Evolutionary conservation across 257 asterid genomes (phyloP), one percentile per base, ranked within the genome.

Genomic region (Nicotiana attenuata): DNA sequence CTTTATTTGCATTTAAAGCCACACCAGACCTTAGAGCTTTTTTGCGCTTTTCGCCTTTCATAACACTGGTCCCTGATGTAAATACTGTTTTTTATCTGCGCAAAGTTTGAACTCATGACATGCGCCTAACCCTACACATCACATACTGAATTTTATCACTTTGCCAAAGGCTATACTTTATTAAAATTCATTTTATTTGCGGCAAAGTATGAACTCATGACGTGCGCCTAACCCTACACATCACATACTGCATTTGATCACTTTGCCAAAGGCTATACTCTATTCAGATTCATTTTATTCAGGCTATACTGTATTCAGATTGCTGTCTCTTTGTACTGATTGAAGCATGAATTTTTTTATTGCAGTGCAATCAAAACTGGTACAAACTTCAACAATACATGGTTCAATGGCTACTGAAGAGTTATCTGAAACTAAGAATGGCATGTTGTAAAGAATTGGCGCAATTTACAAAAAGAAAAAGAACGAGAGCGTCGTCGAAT

Each of bases 401-500:
- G 10, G 80, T 75, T 16, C 17, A 78, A 87, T 87, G 90, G 87
- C 73, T 8, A 68, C 79, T 20, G 88, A 73, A 71, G 84, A 76
- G 38, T 79, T 78, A 33, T 10, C 61, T 20, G 77, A 38, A 60
- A 33, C 65, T 31, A 50, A 38, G 88, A 80, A 56, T 85, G 88
- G 89, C 81, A 56, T 0, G 81, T 85, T 2, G 66, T 80, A 71
- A 80, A 65, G 78, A 80, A 66, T 10, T 80, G 78, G 83, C 55
- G 78, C 0, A 65, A 66, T 16, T 38, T 64, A 20, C 84, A 82
- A 82, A 89, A 83, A 82, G 91, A 87, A 53, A 22, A 83, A 22
- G 91, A 89, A n/a, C 80, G 90, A 67, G 91, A 87, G 31, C 86
- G 85, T 9, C 77, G 89, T 3, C 47, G 91, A 38, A 77, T 85